These are phyloP conservation scores for Tephrocybe sp. DNA, from an alignment of 768 basidiomycete genomes.

Conservation along the genomic window DNA sequence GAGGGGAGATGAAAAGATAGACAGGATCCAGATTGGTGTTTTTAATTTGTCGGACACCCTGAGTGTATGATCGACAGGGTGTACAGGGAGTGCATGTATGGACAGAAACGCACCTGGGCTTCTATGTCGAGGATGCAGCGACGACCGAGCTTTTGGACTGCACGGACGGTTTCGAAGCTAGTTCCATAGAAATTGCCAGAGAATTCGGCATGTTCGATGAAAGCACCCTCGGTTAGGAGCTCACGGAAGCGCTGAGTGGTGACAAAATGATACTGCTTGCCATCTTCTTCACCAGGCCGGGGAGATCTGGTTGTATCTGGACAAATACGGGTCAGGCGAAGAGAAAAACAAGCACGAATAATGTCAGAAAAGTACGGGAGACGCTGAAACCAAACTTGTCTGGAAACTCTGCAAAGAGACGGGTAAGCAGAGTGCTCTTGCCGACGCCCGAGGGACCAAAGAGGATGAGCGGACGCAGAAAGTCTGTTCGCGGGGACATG, in stretches of 20 bases:
- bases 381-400: conserved; percentile 91
- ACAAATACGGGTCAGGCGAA: no score
- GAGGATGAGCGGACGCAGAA: conserved; percentile 76
- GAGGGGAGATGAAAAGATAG: conserved; percentile 91
- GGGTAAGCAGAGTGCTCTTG: conserved; percentile 84
- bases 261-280: conserved; percentile 87
- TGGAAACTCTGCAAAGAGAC: conserved; percentile 78
- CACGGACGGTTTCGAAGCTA: conserved; percentile 70
- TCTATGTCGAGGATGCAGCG: conserved; percentile 96
- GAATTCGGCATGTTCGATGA: conserved; percentile 94
- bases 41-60: conserved; percentile 95
- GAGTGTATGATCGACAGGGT: conserved; percentile 19
- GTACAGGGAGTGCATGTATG: conserved; percentile 1
- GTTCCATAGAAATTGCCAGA: conserved; percentile 94
- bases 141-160: conserved; percentile 63
- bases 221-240: conserved; percentile 68
- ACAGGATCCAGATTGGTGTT: conserved; percentile 77
- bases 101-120: conserved; percentile 76
- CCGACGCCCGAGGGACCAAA: conserved; percentile 94
- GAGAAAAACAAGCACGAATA: no score
- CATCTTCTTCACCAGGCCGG: conserved; percentile 77
- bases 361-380: conserved; percentile 69
- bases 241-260: conserved; percentile 64
- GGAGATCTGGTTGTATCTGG: conserved; percentile 88
- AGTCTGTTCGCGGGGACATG: conserved; percentile 31